Evolutionary conservation across 2,329 filamentous ascomycete genomes (phyloP).

Genomic region (Blastomyces parvus): DNA sequence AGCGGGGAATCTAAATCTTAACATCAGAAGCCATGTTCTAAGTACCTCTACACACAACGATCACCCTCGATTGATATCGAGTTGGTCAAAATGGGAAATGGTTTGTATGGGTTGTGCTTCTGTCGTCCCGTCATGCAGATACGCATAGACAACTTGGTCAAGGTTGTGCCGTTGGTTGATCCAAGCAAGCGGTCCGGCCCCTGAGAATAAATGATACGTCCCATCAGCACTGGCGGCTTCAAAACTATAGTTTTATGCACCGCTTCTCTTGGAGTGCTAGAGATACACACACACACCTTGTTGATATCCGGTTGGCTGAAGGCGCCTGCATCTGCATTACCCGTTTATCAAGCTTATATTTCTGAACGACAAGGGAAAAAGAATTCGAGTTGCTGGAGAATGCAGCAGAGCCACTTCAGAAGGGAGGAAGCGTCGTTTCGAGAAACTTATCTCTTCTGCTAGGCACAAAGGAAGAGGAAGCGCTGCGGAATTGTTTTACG

Average conservation of each 20-base stretch:
- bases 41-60: background rate
- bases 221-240: background rate
- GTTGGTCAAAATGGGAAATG: background rate
- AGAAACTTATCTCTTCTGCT: background rate
- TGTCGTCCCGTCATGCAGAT: background rate
- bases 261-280: background rate
- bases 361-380: background rate
- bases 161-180: background rate
- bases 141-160: background rate
- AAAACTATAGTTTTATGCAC: background rate
- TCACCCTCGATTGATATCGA: background rate
- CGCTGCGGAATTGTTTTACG: background rate
- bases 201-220: background rate
- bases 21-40: background rate
- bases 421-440: background rate
- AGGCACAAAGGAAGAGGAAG: background rate
- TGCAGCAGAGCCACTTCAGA: background rate
- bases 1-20: background rate
- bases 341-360: background rate
- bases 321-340: background rate
- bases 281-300: background rate
- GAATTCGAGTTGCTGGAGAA: background rate
- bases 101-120: background rate
- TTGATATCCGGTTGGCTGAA: background rate
- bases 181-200: background rate